Conservation (phyloP, 2,329 filamentous ascomycete species). For the Aspergillus sp. region DNA sequence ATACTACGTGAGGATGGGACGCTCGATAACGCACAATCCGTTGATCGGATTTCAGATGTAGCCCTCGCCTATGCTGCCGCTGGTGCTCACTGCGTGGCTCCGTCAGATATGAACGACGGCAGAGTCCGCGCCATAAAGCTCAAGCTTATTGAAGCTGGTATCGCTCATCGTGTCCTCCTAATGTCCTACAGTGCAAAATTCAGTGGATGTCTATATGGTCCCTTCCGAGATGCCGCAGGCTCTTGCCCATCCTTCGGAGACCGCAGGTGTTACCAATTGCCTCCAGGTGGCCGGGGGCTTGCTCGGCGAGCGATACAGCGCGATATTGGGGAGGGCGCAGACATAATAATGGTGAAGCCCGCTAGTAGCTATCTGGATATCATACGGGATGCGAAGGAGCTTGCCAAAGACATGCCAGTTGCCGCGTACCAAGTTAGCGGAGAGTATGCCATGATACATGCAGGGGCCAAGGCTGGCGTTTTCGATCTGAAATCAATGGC, state of each 20-base stretch:
- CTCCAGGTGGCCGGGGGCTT: slow-evolving; percentile 85
- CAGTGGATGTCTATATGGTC: slow-evolving; percentile 91
- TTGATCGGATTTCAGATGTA: slow-evolving; percentile 95
- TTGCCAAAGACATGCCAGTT: slow-evolving; percentile 86
- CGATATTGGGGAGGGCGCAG: slow-evolving; percentile 90
- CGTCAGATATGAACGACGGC: slow-evolving; percentile 98
- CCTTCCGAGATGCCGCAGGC: slow-evolving; percentile 94
- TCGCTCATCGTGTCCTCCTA: slow-evolving; percentile 84
- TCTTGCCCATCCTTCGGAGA: slow-evolving; percentile 91
- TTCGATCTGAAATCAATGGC: slow-evolving; percentile 95
- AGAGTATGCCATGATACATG: slow-evolving; percentile 97
- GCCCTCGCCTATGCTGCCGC: slow-evolving; percentile 95
- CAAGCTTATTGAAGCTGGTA: slow-evolving; percentile 91
- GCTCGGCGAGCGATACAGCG: slow-evolving; percentile 85
- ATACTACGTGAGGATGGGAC: slow-evolving; percentile 91
- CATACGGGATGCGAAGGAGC: slow-evolving; percentile 93
- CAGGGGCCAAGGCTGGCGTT: slow-evolving; percentile 90
- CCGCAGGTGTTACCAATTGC: slow-evolving; percentile 94
- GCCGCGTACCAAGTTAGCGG: slow-evolving; percentile 97
- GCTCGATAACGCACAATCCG: slow-evolving; percentile 88
- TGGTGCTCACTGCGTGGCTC: slow-evolving; percentile 93
- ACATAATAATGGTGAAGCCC: slow-evolving; percentile 99
- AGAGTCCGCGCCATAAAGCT: slow-evolving; percentile 97
- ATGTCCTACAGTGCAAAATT: slow-evolving; percentile 99
- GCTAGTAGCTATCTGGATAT: slow-evolving; percentile 95